phyloP scores from a whole-genome alignment of 1,139 yeast genomes.

The Sugiyamaella grinbergsii region DNA sequence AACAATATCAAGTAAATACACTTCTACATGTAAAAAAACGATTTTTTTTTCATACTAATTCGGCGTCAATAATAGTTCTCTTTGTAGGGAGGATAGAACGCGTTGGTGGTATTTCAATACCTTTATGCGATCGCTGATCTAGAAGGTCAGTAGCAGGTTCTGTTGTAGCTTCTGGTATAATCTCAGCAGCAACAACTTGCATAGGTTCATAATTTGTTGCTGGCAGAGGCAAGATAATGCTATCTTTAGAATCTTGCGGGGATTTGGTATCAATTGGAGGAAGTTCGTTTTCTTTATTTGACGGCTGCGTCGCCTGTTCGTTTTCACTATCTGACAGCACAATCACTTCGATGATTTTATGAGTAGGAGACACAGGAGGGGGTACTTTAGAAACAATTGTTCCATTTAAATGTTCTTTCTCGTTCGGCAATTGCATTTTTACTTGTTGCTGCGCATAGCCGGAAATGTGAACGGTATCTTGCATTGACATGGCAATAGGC shows the following conservation, averaged over 20 bases:
- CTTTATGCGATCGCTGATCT: not conserved
- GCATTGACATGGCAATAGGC: no score
- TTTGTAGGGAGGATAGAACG: conserved; percentile 15
- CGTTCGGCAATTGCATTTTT: not conserved
- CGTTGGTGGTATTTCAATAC: not conserved
- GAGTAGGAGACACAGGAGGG: not conserved
- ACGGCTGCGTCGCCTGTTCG: not conserved
- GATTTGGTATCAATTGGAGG: not conserved
- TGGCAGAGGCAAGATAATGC: not conserved
- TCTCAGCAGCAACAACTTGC: no score
- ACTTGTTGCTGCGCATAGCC: no score
- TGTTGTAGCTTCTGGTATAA: not conserved
- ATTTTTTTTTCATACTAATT: not conserved
- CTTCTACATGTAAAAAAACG: not conserved
- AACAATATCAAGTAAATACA: conserved; percentile 1
- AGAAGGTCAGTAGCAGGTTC: not conserved
- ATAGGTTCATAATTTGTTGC: no score
- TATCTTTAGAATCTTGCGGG: not conserved
- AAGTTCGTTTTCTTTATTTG: not conserved
- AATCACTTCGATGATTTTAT: conserved; percentile 38
- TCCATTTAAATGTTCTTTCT: no score
- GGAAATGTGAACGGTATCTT: no score
- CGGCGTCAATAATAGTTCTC: conserved; percentile 12
- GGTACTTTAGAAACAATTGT: no score
- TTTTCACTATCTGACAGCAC: conserved; percentile 23